phyloP scores from a whole-genome alignment of 495 filamentous ascomycete species.

The Halenospora varia region DNA sequence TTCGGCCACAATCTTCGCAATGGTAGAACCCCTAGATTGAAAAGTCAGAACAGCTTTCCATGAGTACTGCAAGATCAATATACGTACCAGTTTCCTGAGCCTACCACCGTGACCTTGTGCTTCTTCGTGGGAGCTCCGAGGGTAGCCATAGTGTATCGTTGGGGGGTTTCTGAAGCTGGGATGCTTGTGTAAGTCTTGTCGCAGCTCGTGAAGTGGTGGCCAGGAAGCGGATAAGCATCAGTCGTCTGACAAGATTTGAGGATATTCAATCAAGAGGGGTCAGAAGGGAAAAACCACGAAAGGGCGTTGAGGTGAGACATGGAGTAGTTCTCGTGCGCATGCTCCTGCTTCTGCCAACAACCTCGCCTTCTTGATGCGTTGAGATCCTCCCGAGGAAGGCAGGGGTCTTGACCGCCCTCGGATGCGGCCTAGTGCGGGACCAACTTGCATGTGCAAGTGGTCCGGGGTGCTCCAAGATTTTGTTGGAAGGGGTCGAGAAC shows the following conservation, averaged over 20 bases:
- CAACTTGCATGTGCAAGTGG: neutral
- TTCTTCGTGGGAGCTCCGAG: conserved; percentile 48
- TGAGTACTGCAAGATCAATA: conserved; percentile 1
- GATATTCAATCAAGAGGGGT: neutral
- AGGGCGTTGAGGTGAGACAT: neutral
- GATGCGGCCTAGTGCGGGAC: neutral
- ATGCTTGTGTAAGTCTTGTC: conserved; percentile 7
- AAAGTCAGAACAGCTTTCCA: conserved; percentile 9
- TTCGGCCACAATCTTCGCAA: conserved; percentile 95
- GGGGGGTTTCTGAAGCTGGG: conserved; percentile 9
- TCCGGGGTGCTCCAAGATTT: neutral
- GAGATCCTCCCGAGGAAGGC: neutral
- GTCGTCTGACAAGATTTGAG: neutral
- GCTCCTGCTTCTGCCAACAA: neutral
- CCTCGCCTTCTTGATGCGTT: neutral
- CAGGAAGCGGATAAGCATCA: conserved; percentile 12
- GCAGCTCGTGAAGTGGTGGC: conserved; percentile 8
- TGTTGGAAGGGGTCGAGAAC: neutral
- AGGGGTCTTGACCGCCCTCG: neutral
- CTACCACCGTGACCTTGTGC: conserved; percentile 92
- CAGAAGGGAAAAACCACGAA: neutral
- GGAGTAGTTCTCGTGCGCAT: neutral
- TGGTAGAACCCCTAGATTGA: conserved; percentile 89
- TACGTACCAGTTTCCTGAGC: conserved; percentile 91
- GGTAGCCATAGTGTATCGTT: conserved; percentile 31